Conservation (phyloP, 257 asterid genomes). For the Knoxia roxburghii region DNA sequence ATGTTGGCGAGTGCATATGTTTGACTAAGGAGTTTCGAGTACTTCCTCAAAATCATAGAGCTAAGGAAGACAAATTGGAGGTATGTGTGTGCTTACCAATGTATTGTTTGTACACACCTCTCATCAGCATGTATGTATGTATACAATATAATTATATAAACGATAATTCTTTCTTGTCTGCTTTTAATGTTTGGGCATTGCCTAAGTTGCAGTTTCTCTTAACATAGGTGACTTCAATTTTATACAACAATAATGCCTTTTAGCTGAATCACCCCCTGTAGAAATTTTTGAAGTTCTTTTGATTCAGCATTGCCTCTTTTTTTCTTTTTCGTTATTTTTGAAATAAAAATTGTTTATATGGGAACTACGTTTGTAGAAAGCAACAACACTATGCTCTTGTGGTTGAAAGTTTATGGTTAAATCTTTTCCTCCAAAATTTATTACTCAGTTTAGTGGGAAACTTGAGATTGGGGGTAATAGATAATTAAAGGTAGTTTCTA, state of each 20-base stretch:
- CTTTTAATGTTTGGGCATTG: too few species aligned
- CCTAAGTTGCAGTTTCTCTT: too few species aligned
- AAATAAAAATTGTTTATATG: too few species aligned
- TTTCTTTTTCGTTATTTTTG: not conserved
- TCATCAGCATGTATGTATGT: not conserved
- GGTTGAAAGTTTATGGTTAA: not conserved
- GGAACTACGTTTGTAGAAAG: not conserved
- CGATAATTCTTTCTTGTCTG: too few species aligned
- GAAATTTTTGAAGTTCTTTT: not conserved
- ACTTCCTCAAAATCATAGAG: constrained; percentile 78
- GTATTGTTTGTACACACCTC: not conserved
- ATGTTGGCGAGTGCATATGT: constrained; percentile 59
- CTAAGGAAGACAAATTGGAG: constrained; percentile 87
- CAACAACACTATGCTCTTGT: not conserved
- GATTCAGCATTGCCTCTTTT: not conserved
- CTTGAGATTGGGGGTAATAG: not conserved
- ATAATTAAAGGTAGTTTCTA: not conserved
- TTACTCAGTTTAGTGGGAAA: not conserved
- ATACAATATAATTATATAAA: not conserved
- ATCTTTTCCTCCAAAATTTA: not conserved
- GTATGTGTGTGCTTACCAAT: constrained; percentile 22
- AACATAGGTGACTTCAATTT: too few species aligned
- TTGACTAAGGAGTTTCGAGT: constrained; percentile 70
- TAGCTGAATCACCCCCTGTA: not conserved
- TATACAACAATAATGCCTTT: too few species aligned